These are phyloP conservation scores for Scytalidium lignicola DNA, from an alignment of 2,329 filamentous ascomycete species.

Conservation along the genomic window DNA sequence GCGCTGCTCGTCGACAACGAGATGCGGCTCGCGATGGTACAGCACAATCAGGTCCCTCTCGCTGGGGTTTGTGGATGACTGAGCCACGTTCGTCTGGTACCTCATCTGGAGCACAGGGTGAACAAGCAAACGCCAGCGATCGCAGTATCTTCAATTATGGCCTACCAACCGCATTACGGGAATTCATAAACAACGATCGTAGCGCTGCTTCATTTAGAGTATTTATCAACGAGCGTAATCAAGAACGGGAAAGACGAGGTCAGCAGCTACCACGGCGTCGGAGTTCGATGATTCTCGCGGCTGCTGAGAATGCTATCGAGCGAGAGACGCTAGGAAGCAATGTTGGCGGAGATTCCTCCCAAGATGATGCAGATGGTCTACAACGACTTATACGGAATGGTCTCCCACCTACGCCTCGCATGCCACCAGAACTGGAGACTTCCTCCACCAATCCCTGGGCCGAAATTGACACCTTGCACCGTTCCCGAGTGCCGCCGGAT, in stretches of 20 bases:
- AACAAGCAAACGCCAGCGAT: conserved; percentile 8
- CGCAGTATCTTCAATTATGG: conserved; percentile 17
- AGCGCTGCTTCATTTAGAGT: conserved; percentile 24
- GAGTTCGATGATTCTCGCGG: conserved; percentile 19
- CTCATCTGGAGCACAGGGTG: conserved; percentile 2
- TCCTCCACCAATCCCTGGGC: conserved; percentile 32
- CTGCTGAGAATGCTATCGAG: conserved; percentile 17
- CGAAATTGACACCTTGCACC: conserved; percentile 38
- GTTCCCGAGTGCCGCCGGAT: conserved; percentile 25
- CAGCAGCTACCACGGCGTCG: conserved; percentile 20
- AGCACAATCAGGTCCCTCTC: background rate
- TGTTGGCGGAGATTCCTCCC: background rate
- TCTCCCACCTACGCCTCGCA: conserved; percentile 5
- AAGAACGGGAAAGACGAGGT: conserved; percentile 24
- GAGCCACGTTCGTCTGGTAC: conserved; percentile 1
- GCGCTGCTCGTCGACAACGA: conserved; percentile 44
- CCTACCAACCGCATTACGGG: conserved; percentile 23
- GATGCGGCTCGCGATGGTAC: conserved; percentile 13
- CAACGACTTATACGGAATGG: background rate
- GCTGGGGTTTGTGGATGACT: background rate
- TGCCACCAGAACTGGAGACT: conserved; percentile 21
- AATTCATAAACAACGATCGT: conserved; percentile 25
- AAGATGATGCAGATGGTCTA: background rate
- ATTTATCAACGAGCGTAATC: conserved; percentile 30
- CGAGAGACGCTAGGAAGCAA: conserved; percentile 7